Base-by-base conservation (phyloP, 1,139 yeast genomes). In the Diutina scorzettiae region DNA sequence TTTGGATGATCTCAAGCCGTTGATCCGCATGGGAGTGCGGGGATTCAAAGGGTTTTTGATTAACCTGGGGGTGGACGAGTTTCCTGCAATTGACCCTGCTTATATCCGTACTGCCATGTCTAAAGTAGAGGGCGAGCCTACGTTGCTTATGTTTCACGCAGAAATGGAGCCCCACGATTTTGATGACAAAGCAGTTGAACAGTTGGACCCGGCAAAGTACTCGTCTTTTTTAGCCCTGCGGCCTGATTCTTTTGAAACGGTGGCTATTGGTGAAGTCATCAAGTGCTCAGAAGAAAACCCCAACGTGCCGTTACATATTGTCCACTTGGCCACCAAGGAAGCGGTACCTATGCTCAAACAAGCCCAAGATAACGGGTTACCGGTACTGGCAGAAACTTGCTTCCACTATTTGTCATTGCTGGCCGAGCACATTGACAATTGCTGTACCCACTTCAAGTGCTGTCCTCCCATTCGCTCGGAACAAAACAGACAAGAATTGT, bases 61-160 rank as follows among this genome's bases (percentile, higher is more conserved):
- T 52, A 95, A 86, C 49, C 79, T 91, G 43, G 96, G 96, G 21
- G 96, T 87, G 8, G 94, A 84, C 46, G 97, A 89, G 58, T 89
- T 89, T 59, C 96, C 96, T 1, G 84, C 82, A 43, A 81, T 89
- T 40, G 70, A 69, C 40, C 71, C 79, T 7, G 56, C 58, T 5
- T 79, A 83, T 52, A 81, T 87, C 43, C 63, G 71, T 41, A 57
- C 64, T 41, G 96, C 94, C 4, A 71, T 87, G 73, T 58, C 68
- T 37, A 63, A 58, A 14, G 80, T 86, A 2, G 64, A 76, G 45
- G 81, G 74, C 17, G 62, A 71, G 43, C 71, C 76, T 25, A 82
- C 96, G 0, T 60, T 85, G 53, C 68, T 86, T 51, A 80, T 89
- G 94, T 87, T 87, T 65, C 97, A 87, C 54, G 96, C 96, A 2